Evolutionary conservation across 306 rosid species (phyloP), one percentile per base, ranked within the genome.

Genomic region (Citrullus amarus): DNA sequence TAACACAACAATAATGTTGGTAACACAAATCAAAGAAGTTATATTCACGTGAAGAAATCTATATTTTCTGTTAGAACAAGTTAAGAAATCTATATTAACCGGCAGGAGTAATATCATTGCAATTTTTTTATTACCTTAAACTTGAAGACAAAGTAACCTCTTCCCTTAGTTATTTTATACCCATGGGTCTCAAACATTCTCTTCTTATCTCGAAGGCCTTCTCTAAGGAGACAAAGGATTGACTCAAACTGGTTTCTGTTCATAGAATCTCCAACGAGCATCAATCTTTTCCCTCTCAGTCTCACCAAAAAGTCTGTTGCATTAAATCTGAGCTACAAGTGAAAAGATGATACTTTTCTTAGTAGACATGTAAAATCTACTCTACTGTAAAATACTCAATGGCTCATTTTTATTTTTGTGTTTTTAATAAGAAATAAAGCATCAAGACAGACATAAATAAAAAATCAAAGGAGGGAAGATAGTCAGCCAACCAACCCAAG

Each of bases 231-330:
- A 68, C 99, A 96, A 72, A 96, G 84, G 61, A 92, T 91, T 61
- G 99, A 96, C 91, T 96, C 97, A 62, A 87, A 96, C 86, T 92
- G 98, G 88, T 96, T 91, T 80, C 96, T 89, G 75, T 93, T 96
- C 93, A 96, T 90, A 55, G 99, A 92, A 84, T 92, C 99, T 82
- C 99, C 98, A 38, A 96, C 88, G 62, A 96, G 91, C 96, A 96
- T 88, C 70, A 96, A 81, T 75, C 80, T 82, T 87, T 92, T 96
- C 61, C 96, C 98, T 80, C 85, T 87, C 81, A 92, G 80, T 85
- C 96, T 91, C 80, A 8, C 82, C 89, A 92, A 84, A 89, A 96
- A 92, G 84, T 96, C 96, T 39, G 95, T 84, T 83, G 96, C 96
- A 89, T 86, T 92, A 83, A 96, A 92, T 90, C 99, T 96, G 81